These are phyloP conservation scores for Penicillium sp. DNA, from an alignment of 2,329 filamentous ascomycete genomes.

Conservation along the genomic window DNA sequence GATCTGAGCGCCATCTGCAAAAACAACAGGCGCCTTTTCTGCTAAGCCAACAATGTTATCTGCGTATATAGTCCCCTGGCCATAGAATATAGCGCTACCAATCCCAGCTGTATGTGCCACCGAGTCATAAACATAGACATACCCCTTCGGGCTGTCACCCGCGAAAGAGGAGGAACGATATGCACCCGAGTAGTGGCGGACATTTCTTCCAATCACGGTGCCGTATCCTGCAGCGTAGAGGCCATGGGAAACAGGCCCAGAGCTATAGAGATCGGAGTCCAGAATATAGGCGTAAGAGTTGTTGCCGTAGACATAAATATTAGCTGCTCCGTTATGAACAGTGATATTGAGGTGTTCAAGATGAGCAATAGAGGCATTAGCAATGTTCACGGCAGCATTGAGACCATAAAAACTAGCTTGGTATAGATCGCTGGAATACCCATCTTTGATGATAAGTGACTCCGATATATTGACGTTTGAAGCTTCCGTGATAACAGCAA, in stretches of 20 bases:
- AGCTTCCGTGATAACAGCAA: constrained; percentile 8
- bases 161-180: constrained; percentile 10
- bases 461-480: constrained; percentile 2
- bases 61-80: constrained; percentile 5
- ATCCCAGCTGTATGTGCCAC: constrained; percentile 10
- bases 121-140: constrained; percentile 7
- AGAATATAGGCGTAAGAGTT: constrained; percentile 4
- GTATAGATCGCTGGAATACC: constrained; percentile 7
- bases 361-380: constrained; percentile 5
- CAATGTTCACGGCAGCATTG: constrained; percentile 11
- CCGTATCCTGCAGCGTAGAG: constrained; percentile 9
- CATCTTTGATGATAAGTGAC: constrained; percentile 9
- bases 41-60: constrained; percentile 6
- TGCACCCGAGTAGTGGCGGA: constrained; percentile 8
- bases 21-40: constrained; percentile 6
- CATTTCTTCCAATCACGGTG: constrained; percentile 3
- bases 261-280: not conserved
- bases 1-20: constrained; percentile 7
- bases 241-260: constrained; percentile 6
- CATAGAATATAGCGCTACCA: constrained; percentile 10
- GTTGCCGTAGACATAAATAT: constrained; percentile 9
- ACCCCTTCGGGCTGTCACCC: constrained; percentile 10
- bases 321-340: constrained; percentile 11
- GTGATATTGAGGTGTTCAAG: constrained; percentile 4
- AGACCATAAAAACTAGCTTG: constrained; percentile 13